Conservation (phyloP, 2,329 filamentous ascomycete genomes). For the Pyrenochaeta sp. region DNA sequence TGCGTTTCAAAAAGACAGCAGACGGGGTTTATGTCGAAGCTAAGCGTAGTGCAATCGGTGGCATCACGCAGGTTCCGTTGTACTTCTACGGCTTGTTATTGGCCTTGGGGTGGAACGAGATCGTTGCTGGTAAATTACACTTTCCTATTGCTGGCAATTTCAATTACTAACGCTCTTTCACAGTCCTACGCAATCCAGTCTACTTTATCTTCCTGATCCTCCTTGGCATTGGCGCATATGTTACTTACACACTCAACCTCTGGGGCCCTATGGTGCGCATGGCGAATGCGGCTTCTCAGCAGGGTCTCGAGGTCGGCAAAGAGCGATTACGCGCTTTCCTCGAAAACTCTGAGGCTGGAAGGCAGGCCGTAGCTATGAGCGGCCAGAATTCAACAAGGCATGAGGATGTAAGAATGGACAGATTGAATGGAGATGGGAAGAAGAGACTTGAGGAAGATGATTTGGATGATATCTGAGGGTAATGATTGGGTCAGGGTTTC, state of each 20-base stretch:
- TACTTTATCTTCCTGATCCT: slow-evolving; percentile 91
- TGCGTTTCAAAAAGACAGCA: slow-evolving; percentile 97
- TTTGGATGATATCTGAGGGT: slow-evolving; percentile 46
- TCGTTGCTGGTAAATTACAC: slow-evolving; percentile 80
- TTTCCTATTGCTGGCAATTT: not conserved
- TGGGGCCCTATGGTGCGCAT: slow-evolving; percentile 97
- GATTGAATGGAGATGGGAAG: slow-evolving; percentile 54
- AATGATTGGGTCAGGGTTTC: not conserved
- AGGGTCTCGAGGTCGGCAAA: slow-evolving; percentile 91
- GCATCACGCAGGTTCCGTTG: slow-evolving; percentile 89
- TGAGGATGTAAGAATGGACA: slow-evolving; percentile 47
- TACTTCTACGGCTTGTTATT: slow-evolving; percentile 94
- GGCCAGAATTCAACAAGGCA: slow-evolving; percentile 21
- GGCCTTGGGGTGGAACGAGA: slow-evolving; percentile 98
- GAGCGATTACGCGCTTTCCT: slow-evolving; percentile 90
- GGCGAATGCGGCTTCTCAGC: slow-evolving; percentile 84
- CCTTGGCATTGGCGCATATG: slow-evolving; percentile 77
- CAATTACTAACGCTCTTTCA: slow-evolving; percentile 20
- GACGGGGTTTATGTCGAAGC: slow-evolving; percentile 98
- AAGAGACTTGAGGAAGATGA: slow-evolving; percentile 46
- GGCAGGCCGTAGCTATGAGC: slow-evolving; percentile 80
- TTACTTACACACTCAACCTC: slow-evolving; percentile 92
- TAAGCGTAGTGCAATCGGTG: slow-evolving; percentile 94
- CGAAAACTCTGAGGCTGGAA: slow-evolving; percentile 83
- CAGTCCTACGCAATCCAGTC: slow-evolving; percentile 91